Percentiles rank a stretch among this genome's conserved stretches.
Conservation (phyloP, 2,329 filamentous ascomycete genomes). For the Aspergillus carbonarius region DNA sequence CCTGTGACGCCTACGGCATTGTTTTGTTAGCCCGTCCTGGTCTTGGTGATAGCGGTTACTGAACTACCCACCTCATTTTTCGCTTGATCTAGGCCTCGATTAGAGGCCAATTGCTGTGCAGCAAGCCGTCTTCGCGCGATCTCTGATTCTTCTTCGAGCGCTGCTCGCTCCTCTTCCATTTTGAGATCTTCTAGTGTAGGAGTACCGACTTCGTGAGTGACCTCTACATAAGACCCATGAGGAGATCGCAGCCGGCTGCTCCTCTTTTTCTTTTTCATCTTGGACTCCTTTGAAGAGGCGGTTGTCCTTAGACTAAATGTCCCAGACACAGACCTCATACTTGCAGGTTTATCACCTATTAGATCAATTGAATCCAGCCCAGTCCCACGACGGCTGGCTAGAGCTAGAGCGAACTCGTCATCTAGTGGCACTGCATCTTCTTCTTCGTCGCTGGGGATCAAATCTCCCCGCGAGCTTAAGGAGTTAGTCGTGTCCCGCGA, state of each 20-base stretch:
- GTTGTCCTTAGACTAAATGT: conserved; percentile 48
- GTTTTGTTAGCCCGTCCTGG: neutral
- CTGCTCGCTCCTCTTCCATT: conserved; percentile 56
- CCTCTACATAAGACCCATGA: conserved; percentile 25
- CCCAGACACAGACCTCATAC: conserved; percentile 43
- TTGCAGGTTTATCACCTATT: conserved; percentile 62
- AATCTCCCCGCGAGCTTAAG: conserved; percentile 79
- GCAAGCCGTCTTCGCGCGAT: conserved; percentile 55
- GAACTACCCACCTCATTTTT: conserved; percentile 30
- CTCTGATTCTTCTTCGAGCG: conserved; percentile 56
- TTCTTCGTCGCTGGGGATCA: conserved; percentile 89
- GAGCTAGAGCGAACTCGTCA: conserved; percentile 83
- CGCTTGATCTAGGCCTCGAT: conserved; percentile 49
- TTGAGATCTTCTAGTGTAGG: conserved; percentile 57
- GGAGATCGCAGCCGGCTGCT: conserved; percentile 29
- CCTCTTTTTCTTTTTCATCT: conserved; percentile 33
- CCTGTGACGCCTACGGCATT: neutral
- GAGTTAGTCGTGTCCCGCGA: conserved; percentile 84
- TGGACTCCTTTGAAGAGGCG: conserved; percentile 43
- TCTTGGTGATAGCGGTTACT: neutral
- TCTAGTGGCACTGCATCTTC: conserved; percentile 91
- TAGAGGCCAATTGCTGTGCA: conserved; percentile 56
- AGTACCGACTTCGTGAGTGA: conserved; percentile 34
- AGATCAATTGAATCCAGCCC: conserved; percentile 62
- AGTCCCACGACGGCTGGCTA: conserved; percentile 66